phyloP scores from a whole-genome alignment of 2,329 filamentous ascomycete species.

The Verticillium zaregamsianum region DNA sequence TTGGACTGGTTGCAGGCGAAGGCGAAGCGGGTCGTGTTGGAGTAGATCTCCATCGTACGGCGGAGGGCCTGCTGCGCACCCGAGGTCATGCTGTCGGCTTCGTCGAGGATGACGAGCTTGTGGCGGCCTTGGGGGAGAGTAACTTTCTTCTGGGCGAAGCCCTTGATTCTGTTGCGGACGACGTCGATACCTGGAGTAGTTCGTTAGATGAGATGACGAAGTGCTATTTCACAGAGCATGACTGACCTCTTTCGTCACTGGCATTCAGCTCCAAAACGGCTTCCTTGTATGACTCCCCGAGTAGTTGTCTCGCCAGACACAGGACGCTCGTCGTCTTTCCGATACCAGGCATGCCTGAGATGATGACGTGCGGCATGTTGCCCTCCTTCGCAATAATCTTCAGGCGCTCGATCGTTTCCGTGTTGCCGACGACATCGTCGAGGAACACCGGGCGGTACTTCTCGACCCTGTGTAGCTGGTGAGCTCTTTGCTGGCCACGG shows the following conservation, averaged over 20 bases:
- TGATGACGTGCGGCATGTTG: constrained; percentile 99
- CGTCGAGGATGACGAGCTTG: constrained; percentile 95
- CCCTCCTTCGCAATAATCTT: constrained; percentile 98
- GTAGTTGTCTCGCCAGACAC: constrained; percentile 84
- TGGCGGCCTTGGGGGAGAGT: constrained; percentile 86
- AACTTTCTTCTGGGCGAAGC: constrained; percentile 98
- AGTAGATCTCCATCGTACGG: constrained; percentile 98
- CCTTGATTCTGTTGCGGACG: constrained; percentile 94
- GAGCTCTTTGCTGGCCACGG: neutral
- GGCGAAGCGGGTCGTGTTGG: constrained; percentile 90
- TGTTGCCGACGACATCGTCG: constrained; percentile 96
- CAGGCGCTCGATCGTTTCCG: constrained; percentile 91
- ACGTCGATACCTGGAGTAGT: constrained; percentile 75
- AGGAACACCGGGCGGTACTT: constrained; percentile 95
- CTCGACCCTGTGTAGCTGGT: constrained; percentile 72
- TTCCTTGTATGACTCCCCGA: constrained; percentile 95
- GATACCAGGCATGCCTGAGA: constrained; percentile 98
- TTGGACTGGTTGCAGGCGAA: constrained; percentile 99
- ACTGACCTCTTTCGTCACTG: constrained; percentile 79
- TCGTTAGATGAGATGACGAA: neutral
- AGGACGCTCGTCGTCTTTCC: constrained; percentile 96
- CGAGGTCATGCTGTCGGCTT: constrained; percentile 97
- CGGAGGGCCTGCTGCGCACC: constrained; percentile 93
- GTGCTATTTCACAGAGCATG: neutral
- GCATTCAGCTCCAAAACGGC: constrained; percentile 95